Conservation (phyloP, 169 alveolate genomes). For the Eimeria falciformis region DNA sequence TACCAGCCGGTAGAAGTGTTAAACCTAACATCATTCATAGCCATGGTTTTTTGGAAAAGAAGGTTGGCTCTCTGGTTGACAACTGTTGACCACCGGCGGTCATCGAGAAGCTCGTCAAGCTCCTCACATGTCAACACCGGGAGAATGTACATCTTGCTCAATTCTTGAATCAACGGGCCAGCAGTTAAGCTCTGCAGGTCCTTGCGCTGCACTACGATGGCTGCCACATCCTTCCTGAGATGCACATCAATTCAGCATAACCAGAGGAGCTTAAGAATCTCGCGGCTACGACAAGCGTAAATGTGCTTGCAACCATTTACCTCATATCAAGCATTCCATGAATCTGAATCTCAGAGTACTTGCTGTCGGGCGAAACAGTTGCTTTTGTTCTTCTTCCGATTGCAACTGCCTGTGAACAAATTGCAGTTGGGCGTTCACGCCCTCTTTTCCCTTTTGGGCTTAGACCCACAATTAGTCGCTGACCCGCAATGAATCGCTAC, state of each 20-base stretch:
- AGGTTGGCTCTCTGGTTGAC: conserved; percentile 63
- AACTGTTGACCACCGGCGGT: conserved; percentile 73
- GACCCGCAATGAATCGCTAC: background rate
- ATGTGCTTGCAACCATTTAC: background rate
- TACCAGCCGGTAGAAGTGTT: background rate
- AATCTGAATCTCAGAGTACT: conserved; percentile 58
- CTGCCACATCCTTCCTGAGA: conserved; percentile 69
- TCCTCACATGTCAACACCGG: conserved; percentile 76
- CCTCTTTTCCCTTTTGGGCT: background rate
- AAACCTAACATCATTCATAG: conserved; percentile 43
- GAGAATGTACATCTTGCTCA: conserved; percentile 56
- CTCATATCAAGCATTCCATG: conserved; percentile 68
- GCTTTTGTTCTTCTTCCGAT: conserved; percentile 63
- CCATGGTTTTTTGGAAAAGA: conserved; percentile 63
- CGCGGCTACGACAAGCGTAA: background rate
- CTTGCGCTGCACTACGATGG: conserved; percentile 47
- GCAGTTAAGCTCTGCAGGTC: background rate
- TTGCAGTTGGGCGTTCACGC: background rate
- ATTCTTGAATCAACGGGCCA: background rate
- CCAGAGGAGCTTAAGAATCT: background rate
- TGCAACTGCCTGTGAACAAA: conserved; percentile 51
- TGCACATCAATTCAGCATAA: background rate
- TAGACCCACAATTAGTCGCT: too few species aligned
- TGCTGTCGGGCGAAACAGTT: conserved; percentile 43
- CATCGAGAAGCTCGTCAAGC: conserved; percentile 63